phyloP scores from a whole-genome alignment of 2,329 filamentous ascomycete species.

The Colletotrichum melonis region DNA sequence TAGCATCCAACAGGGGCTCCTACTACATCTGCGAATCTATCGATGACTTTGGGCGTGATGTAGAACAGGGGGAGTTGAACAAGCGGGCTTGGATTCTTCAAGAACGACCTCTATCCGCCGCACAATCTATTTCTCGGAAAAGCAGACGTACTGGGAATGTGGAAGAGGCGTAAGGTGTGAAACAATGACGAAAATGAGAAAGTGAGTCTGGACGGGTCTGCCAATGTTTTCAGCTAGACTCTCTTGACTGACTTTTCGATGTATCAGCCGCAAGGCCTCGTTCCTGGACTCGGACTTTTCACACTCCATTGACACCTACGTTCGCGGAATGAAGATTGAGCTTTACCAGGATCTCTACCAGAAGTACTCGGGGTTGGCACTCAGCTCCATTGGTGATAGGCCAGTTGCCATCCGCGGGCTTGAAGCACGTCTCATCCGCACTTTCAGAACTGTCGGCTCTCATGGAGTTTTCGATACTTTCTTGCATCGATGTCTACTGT shows the following conservation, averaged over 20 bases:
- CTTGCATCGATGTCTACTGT: not conserved
- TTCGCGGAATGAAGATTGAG: slow-evolving; percentile 4
- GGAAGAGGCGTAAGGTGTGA: slow-evolving; percentile 48
- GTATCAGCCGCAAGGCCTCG: not conserved
- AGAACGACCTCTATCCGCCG: slow-evolving; percentile 49
- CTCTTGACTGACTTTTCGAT: not conserved
- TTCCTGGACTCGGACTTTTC: slow-evolving; percentile 10
- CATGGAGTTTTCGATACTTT: not conserved
- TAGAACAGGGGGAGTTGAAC: slow-evolving; percentile 44
- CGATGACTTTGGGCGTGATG: slow-evolving; percentile 48
- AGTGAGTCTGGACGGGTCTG: slow-evolving; percentile 48
- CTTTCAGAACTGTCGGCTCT: not conserved
- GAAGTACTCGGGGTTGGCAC: not conserved
- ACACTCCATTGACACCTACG: not conserved
- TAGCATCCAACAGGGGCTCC: not conserved
- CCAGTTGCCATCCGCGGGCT: slow-evolving; percentile 12
- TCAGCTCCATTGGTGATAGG: not conserved
- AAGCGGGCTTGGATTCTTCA: slow-evolving; percentile 53
- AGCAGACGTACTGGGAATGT: slow-evolving; percentile 53
- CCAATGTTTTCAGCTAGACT: not conserved
- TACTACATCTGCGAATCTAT: slow-evolving; percentile 40
- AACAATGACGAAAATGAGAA: slow-evolving; percentile 45
- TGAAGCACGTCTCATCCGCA: not conserved
- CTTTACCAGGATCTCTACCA: slow-evolving; percentile 9
- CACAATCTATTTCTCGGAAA: slow-evolving; percentile 49